These are phyloP conservation scores for Alternaria alternata DNA, from an alignment of 2,329 filamentous ascomycete species.

Conservation along the genomic window DNA sequence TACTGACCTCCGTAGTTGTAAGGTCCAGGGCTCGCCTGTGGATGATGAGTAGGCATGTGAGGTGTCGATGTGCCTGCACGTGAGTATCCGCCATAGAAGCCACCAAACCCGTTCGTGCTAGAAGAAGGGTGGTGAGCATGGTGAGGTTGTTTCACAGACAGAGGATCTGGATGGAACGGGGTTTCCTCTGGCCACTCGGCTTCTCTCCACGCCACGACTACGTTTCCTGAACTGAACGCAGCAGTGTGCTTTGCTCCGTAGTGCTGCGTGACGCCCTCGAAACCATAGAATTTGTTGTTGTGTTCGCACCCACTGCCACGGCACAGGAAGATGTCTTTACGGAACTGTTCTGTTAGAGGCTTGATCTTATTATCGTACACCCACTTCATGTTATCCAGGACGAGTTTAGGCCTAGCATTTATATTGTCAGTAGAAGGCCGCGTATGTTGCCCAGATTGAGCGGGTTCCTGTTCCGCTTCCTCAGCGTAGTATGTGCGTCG, in stretches of 20 bases:
- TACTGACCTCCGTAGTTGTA: slow-evolving; percentile 46
- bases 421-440: slow-evolving; percentile 15
- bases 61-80: slow-evolving; percentile 49
- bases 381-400: slow-evolving; percentile 87
- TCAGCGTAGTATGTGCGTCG: slow-evolving; percentile 72
- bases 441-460: slow-evolving; percentile 23
- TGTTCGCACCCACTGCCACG: slow-evolving; percentile 68
- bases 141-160: slow-evolving; percentile 52
- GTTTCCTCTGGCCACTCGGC: slow-evolving; percentile 79
- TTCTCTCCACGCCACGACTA: slow-evolving; percentile 78
- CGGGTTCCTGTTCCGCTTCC: slow-evolving; percentile 62
- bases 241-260: slow-evolving; percentile 83
- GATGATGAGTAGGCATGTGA: slow-evolving; percentile 45
- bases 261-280: slow-evolving; percentile 83
- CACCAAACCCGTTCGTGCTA: slow-evolving; percentile 35
- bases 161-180: slow-evolving; percentile 73
- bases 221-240: slow-evolving; percentile 72
- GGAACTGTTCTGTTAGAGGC: slow-evolving; percentile 69
- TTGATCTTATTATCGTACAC: slow-evolving; percentile 81
- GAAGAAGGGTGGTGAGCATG: slow-evolving; percentile 39
- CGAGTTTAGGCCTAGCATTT: slow-evolving; percentile 69
- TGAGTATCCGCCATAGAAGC: slow-evolving; percentile 49
- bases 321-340: slow-evolving; percentile 80
- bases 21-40: slow-evolving; percentile 49
- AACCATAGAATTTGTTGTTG: slow-evolving; percentile 73